A percentile compares a stretch with the other conserved stretches of the same genome.
Evolutionary conservation across 192 early-diverging fungal species (phyloP).

Genomic region (Coemansia asiatica): DNA sequence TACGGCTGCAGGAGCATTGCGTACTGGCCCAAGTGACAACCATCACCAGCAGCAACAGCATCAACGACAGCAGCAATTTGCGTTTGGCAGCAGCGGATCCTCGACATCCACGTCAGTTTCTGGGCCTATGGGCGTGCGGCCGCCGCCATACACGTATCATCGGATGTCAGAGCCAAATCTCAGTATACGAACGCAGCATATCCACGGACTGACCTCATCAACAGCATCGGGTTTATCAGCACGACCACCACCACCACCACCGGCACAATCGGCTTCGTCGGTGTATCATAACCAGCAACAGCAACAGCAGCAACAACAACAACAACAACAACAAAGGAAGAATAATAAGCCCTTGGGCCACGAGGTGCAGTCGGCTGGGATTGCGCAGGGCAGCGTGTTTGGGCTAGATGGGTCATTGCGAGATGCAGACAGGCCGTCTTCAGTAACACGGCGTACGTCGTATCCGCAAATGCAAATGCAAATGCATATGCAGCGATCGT

Average conservation of each 20-base stretch:
- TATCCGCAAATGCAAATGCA: conserved; percentile 20
- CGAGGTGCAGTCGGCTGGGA: neutral
- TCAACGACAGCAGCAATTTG: neutral
- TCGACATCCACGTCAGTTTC: neutral
- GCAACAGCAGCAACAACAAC: neutral
- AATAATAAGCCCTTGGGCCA: neutral
- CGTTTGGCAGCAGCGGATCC: no score
- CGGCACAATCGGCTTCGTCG: neutral
- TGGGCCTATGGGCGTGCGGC: neutral
- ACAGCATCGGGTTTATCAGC: no score
- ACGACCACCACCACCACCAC: no score
- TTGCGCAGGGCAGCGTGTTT: neutral
- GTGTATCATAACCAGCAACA: neutral
- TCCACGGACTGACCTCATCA: conserved; percentile 15
- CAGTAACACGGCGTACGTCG: conserved; percentile 1
- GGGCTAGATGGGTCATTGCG: neutral
- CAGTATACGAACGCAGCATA: neutral
- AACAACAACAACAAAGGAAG: neutral
- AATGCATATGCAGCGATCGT: neutral
- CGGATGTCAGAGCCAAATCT: neutral
- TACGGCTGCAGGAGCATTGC: conserved; percentile 1
- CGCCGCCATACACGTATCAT: neutral
- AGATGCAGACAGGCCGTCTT: neutral
- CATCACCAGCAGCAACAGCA: conserved; percentile 4
- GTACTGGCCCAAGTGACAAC: neutral